Percentiles rank a stretch among this genome's conserved stretches.
These are phyloP conservation scores for Axilococcus clingmanii DNA, from an alignment of 139 green algal genomes.

Conservation along the genomic window DNA sequence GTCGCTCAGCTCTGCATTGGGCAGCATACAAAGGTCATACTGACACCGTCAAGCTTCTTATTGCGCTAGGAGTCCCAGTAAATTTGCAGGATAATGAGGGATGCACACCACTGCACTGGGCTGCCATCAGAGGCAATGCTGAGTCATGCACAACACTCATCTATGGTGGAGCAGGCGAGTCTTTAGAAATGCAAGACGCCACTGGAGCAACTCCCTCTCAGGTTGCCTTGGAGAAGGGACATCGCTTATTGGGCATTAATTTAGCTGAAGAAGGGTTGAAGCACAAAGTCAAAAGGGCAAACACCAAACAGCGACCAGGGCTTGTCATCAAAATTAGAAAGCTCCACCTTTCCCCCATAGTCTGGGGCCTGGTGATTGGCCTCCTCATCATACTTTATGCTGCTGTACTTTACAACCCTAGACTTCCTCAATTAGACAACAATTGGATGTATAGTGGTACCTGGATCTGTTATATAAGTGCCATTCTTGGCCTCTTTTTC, in stretches of 20 bases:
- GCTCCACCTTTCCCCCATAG: constrained; percentile 70
- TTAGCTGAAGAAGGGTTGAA: too few relatives aligned
- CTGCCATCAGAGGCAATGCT: constrained; percentile 83
- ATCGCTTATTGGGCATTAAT: constrained; percentile 64
- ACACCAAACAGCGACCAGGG: constrained; percentile 8
- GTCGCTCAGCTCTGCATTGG: constrained; percentile 62
- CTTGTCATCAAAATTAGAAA: constrained; percentile 23
- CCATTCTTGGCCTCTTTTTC: constrained; percentile 44
- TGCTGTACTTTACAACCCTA: constrained; percentile 30
- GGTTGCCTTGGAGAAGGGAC: constrained; percentile 86
- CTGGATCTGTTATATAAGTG: constrained; percentile 24
- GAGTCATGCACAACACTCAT: constrained; percentile 85
- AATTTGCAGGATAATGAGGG: constrained; percentile 70
- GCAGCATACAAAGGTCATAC: constrained; percentile 77
- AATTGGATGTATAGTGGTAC: constrained; percentile 11
- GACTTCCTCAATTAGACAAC: constrained; percentile 1
- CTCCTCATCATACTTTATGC: constrained; percentile 56
- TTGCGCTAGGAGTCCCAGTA: constrained; percentile 66
- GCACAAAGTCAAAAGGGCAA: constrained; percentile 42
- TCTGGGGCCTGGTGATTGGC: constrained; percentile 64
- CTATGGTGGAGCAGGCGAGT: constrained; percentile 53
- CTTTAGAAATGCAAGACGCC: constrained; percentile 56
- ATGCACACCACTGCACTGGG: constrained; percentile 95
- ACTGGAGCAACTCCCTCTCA: constrained; percentile 79
- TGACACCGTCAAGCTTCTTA: constrained; percentile 79